Conservation (phyloP, 2,329 filamentous ascomycete species). For the Pseudogymnoascus sp. region DNA sequence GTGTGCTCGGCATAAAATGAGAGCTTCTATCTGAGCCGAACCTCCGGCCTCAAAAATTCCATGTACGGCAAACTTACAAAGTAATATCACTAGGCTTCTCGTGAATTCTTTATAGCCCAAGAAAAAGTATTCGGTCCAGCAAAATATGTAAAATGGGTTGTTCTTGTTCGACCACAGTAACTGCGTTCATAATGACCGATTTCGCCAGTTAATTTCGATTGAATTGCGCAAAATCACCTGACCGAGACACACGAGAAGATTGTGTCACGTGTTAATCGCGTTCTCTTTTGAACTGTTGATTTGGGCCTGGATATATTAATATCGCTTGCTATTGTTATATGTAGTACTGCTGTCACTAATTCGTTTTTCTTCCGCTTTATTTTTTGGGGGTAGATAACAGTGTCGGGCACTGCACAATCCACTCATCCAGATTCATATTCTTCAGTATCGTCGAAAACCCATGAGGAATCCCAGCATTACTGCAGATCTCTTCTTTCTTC, state of each 20-base stretch:
- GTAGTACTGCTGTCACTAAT: not conserved
- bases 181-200: not conserved
- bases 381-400: not conserved
- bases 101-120: not conserved
- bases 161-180: not conserved
- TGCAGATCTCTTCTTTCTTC: not conserved
- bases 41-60: not conserved
- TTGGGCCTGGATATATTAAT: not conserved
- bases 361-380: not conserved
- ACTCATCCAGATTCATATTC: conserved; percentile 5
- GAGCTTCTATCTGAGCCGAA: not conserved
- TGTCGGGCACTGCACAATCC: conserved; percentile 2
- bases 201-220: not conserved
- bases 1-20: not conserved
- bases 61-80: not conserved
- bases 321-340: not conserved
- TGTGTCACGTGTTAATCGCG: not conserved
- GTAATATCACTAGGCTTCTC: not conserved
- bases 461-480: not conserved
- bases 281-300: not conserved
- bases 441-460: conserved; percentile 1
- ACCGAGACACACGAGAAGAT: not conserved
- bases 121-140: not conserved
- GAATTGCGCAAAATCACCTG: conserved; percentile 1
- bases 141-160: not conserved